Percentiles rank a stretch among this genome's conserved stretches.
Evolutionary conservation across 2,329 filamentous ascomycete genomes (phyloP).

Genomic region (Chrysoporthe austroafricana): DNA sequence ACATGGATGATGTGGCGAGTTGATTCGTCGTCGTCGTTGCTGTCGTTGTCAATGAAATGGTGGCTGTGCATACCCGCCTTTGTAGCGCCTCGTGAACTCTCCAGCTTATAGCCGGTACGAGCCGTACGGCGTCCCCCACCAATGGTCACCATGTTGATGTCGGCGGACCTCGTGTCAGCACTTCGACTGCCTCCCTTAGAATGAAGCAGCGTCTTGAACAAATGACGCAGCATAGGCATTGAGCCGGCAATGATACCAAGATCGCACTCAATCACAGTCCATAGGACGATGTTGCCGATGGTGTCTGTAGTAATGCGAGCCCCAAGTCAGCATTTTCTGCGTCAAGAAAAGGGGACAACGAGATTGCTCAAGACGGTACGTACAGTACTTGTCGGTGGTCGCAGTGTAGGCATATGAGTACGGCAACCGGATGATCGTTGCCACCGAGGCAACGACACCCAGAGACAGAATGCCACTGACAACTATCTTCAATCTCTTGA

Average conservation of each 20-base stretch:
- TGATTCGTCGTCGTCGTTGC: background rate
- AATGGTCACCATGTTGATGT: slow-evolving; percentile 1
- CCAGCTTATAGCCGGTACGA: background rate
- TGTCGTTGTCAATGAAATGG: background rate
- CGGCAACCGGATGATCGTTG: slow-evolving; percentile 27
- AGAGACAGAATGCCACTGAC: slow-evolving; percentile 28
- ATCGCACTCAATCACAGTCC: slow-evolving; percentile 26
- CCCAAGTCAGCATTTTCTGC: background rate
- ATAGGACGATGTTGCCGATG: slow-evolving; percentile 27
- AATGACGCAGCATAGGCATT: slow-evolving; percentile 21
- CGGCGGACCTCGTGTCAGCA: background rate
- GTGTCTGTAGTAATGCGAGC: slow-evolving; percentile 2
- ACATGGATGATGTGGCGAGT: background rate
- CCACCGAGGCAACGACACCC: slow-evolving; percentile 28
- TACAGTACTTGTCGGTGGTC: slow-evolving; percentile 12
- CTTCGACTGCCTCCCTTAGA: background rate
- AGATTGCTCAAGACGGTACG: background rate
- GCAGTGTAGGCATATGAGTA: slow-evolving; percentile 24
- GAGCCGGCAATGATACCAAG: slow-evolving; percentile 27
- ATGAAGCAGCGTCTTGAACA: background rate
- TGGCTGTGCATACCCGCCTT: background rate
- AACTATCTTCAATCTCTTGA: slow-evolving; percentile 16
- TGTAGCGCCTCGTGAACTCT: background rate
- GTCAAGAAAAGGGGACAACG: background rate
- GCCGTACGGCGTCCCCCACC: background rate